A percentile compares a stretch with the other conserved stretches of the same genome.
These are phyloP conservation scores for Solanum peruvianum DNA, from an alignment of 257 asterid genomes.

Conservation along the genomic window DNA sequence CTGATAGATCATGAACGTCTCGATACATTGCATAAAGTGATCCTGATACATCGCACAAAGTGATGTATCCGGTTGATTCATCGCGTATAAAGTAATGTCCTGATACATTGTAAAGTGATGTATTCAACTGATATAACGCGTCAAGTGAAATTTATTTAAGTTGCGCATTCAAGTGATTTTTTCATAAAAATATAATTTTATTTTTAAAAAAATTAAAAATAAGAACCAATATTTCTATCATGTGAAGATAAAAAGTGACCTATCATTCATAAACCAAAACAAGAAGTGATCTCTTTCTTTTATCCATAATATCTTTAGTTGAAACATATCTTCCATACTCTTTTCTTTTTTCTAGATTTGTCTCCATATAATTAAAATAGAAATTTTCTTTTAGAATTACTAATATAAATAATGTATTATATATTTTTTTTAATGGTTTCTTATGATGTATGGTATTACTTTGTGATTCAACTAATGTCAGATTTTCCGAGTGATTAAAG, in stretches of 20 bases:
- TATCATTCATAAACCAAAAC: not conserved
- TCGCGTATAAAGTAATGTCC: not conserved
- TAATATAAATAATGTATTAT: not conserved
- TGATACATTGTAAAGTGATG: too few species aligned
- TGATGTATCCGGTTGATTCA: not conserved
- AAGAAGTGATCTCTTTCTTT: not conserved
- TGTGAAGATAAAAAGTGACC: not conserved
- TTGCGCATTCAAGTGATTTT: not conserved
- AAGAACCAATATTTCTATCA: not conserved
- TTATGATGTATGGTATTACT: not conserved
- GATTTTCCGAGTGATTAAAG: not conserved
- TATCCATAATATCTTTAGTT: not conserved
- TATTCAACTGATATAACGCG: too few species aligned
- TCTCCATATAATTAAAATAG: not conserved
- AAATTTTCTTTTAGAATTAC: not conserved
- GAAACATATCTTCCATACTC: not conserved
- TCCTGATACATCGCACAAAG: not conserved
- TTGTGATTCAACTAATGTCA: not conserved
- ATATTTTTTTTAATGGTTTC: too few species aligned
- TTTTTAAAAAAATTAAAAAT: not conserved
- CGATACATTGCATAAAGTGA: not conserved
- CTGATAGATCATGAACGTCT: too few species aligned
- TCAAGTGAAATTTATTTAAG: too few species aligned
- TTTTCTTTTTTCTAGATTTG: not conserved
- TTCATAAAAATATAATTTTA: not conserved